Evolutionary conservation across 345 rosid genomes (phyloP), one percentile per base, ranked within the genome.

Genomic region (Populus euphratica): DNA sequence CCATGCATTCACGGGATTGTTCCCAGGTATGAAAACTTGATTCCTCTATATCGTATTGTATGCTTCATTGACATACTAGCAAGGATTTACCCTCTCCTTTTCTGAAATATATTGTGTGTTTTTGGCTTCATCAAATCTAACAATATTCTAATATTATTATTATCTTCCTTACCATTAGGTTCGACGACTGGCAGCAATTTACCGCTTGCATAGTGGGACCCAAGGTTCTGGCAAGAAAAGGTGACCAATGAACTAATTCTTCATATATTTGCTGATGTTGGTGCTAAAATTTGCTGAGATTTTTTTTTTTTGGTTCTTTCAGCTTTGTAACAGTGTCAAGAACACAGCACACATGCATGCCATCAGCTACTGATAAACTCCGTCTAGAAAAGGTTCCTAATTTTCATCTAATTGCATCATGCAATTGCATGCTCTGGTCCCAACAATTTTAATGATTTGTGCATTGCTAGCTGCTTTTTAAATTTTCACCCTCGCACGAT

Each of bases 201-300:
- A 96, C 83, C 86, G 83, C 36, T 80, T 94, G 82, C 87, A 76
- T 43, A 89, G 92, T 77, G 79, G 86, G 68, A 78, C 87, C 83
- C 91, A 84, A 77, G 92, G 94, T 79, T 89, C 91, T 78, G 93
- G 97, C 67, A 96, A 93, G 98, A 92, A 91, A 88, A 89, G 95
- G 94, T 92, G 10, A 18, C 25, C 25, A 54, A 27, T 50, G 18
- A 36, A 21, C 43, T 7, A 9, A 33, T 73, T 12, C 62, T 54
- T 39, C 1, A 49, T 50, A 52, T 50, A 10, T 14, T 21, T 75
- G 27, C 14, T 64, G 65, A 36, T 33, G 1, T 36, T 74, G 74
- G 81, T 76, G 68, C 75, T 70, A n/a, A 74, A 70, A 52, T 56
- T 65, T 21, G 67, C 43, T 77, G 64, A 11, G 29, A 9, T 49